phyloP scores from a whole-genome alignment of 208 protist species.

The Acanthamoeba sp. region DNA sequence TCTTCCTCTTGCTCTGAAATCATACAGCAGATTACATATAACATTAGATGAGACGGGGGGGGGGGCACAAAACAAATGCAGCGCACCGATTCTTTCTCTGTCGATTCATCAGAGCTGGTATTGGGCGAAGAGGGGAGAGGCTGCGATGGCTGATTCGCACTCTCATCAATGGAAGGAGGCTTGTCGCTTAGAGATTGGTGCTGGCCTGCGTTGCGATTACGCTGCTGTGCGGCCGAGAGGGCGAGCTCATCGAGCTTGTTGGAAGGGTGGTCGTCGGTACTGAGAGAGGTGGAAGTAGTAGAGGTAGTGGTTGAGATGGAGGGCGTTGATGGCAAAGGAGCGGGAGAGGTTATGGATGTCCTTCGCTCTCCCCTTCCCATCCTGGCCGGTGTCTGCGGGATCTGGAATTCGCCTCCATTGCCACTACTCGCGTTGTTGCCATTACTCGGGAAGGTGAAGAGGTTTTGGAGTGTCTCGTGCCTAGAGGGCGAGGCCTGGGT shows the following conservation, averaged over 20 bases:
- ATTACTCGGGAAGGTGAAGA: not conserved
- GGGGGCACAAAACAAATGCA: not conserved
- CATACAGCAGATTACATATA: too few species aligned
- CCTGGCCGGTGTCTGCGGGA: conserved; percentile 4
- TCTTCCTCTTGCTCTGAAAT: not conserved
- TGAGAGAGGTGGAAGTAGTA: not conserved
- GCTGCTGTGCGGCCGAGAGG: conserved; percentile 9
- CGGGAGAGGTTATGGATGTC: not conserved
- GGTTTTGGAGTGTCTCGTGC: not conserved
- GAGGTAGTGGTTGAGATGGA: not conserved
- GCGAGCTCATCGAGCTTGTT: conserved; percentile 44
- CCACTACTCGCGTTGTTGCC: not conserved
- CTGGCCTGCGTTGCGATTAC: not conserved
- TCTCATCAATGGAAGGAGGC: not conserved
- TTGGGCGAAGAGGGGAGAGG: not conserved
- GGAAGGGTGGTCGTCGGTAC: not conserved
- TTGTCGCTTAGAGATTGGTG: too few species aligned
- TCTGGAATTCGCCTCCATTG: conserved; percentile 38
- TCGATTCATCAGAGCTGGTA: not conserved
- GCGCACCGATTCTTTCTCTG: conserved; percentile 44
- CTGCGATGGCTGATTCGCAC: not conserved
- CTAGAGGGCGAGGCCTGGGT: not conserved
- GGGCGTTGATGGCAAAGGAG: not conserved
- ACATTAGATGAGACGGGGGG: not conserved
- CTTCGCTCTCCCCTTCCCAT: not conserved